phyloP scores from a whole-genome alignment of 2,329 filamentous ascomycete genomes.

The Verticillium isaacii region DNA sequence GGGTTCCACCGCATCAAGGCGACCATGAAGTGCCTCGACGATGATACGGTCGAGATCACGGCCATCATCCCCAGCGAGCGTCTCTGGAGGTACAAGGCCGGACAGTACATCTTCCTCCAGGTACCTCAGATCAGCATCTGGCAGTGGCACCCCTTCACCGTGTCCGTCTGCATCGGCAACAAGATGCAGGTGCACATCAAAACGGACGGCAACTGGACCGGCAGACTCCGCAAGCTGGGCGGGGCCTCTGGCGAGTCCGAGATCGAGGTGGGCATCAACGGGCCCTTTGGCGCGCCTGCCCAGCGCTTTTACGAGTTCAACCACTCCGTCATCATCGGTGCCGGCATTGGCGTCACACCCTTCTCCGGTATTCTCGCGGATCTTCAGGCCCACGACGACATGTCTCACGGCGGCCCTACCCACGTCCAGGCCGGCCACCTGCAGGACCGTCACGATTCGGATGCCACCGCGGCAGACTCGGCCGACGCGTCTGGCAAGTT shows the following conservation, averaged over 20 bases:
- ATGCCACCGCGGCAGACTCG: conserved; percentile 4
- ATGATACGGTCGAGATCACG: conserved; percentile 46
- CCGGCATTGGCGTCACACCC: conserved; percentile 53
- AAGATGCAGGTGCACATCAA: conserved; percentile 54
- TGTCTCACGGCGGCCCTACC: conserved; percentile 22
- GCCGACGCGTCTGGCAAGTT: background rate
- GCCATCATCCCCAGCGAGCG: conserved; percentile 41
- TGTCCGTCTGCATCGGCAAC: conserved; percentile 48
- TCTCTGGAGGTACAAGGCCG: conserved; percentile 50
- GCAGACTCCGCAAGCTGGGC: conserved; percentile 36
- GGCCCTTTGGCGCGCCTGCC: conserved; percentile 53
- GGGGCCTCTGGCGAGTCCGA: conserved; percentile 25
- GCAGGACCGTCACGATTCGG: conserved; percentile 11
- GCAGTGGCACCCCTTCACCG: conserved; percentile 57
- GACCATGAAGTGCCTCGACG: conserved; percentile 42
- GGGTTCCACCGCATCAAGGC: conserved; percentile 46
- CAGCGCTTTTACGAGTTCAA: conserved; percentile 55
- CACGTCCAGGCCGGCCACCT: conserved; percentile 8
- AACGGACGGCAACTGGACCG: conserved; percentile 53
- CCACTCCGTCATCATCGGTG: conserved; percentile 51
- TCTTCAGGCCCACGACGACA: conserved; percentile 41
- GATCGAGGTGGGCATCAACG: conserved; percentile 50
- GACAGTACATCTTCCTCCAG: conserved; percentile 53
- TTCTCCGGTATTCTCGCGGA: conserved; percentile 54
- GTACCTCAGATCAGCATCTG: conserved; percentile 47